phyloP scores from a whole-genome alignment of 1,284 basidiomycete genomes.

The Apiotrichum sp. region DNA sequence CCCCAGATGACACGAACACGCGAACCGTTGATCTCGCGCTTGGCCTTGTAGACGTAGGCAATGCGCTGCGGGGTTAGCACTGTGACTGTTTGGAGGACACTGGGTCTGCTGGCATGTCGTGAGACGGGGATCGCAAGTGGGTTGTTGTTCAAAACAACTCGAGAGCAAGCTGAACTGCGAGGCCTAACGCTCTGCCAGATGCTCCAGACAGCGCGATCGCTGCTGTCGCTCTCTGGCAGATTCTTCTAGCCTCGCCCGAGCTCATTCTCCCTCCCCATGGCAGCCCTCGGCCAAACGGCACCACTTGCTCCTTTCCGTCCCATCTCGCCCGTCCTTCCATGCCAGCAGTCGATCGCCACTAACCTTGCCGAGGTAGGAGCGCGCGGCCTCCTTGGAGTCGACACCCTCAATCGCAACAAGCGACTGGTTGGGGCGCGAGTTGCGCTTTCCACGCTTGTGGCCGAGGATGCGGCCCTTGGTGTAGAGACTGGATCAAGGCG shows the following conservation, averaged over 20 bases:
- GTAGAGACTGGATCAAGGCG: constrained; percentile 63
- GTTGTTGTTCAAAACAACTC: too few relatives aligned
- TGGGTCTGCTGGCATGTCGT: too few relatives aligned
- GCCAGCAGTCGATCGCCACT: constrained; percentile 28
- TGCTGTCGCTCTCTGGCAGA: too few relatives aligned
- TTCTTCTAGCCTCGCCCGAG: too few relatives aligned
- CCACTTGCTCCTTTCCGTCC: not conserved
- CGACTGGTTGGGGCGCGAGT: constrained; percentile 89
- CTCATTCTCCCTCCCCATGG: too few relatives aligned
- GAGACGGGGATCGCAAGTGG: too few relatives aligned
- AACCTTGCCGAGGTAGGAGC: constrained; percentile 99
- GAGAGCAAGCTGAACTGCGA: too few relatives aligned
- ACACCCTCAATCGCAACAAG: constrained; percentile 98
- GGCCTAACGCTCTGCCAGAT: too few relatives aligned
- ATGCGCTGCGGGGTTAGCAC: constrained; percentile 60
- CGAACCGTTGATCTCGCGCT: constrained; percentile 83
- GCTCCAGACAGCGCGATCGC: too few relatives aligned
- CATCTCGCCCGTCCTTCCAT: not conserved
- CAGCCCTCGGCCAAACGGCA: not conserved
- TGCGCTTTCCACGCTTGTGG: constrained; percentile 97
- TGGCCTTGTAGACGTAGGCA: constrained; percentile 96
- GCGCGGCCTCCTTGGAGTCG: constrained; percentile 83
- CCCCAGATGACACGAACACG: constrained; percentile 97
- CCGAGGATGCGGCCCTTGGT: constrained; percentile 94
- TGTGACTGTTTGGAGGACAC: not conserved